A percentile compares a stretch with the other conserved stretches of the same genome.
Evolutionary conservation across 495 filamentous ascomycete species (phyloP).

Genomic region (Hyaloscypha bicolor): DNA sequence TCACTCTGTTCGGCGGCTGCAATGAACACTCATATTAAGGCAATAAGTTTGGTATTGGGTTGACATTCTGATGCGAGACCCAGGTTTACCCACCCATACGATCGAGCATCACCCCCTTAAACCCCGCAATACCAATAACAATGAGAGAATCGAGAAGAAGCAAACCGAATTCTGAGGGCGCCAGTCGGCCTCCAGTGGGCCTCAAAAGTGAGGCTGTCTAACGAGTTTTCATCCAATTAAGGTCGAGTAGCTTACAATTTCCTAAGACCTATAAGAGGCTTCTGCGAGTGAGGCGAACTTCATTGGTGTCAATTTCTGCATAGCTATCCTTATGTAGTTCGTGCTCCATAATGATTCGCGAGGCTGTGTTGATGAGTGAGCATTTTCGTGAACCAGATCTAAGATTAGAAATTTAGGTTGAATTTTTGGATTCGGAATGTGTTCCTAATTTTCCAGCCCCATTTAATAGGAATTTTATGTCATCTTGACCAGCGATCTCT

Average conservation of each 20-base stretch:
- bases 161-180: neutral
- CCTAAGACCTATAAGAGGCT: neutral
- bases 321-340: neutral
- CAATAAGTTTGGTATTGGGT: neutral
- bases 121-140: neutral
- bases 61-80: neutral
- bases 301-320: neutral
- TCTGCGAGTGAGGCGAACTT: neutral
- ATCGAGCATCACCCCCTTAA: neutral
- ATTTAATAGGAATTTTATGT: neutral
- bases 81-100: neutral
- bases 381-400: neutral
- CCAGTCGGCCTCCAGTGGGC: neutral
- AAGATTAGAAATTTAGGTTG: neutral
- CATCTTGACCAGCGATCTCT: neutral
- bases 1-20: neutral
- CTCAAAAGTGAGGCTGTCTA: constrained; percentile 1
- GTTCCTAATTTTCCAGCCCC: neutral
- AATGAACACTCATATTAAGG: neutral
- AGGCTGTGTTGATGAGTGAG: neutral
- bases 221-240: constrained; percentile 1
- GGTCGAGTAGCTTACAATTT: neutral
- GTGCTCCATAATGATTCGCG: neutral
- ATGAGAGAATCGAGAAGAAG: neutral
- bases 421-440: neutral